Base-by-base conservation (phyloP, 257 asterid genomes). In the Agastache rugosa region DNA sequence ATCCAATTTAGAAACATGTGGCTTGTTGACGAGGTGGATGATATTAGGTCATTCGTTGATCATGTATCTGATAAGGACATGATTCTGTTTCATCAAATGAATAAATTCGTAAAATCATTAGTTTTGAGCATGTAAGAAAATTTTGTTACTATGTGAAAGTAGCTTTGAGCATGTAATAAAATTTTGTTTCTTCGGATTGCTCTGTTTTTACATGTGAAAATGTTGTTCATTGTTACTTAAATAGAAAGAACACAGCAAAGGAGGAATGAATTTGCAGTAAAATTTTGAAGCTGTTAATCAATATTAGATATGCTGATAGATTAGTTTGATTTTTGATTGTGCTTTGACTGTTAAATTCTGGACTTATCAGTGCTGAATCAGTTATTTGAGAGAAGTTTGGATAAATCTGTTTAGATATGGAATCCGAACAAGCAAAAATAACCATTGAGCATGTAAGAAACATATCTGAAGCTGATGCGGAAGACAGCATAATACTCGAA, bases 361-460 rank as follows among this genome's bases (percentile, higher is more conserved):
- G 48, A 69, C 66, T 29, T 11, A 1, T 27, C 64, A 72, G 77
- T 23, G 48, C 22, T 42, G 27, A 48, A 72, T 53, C 74, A 25
- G 39, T 29, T 51, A 5, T 35, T 34, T 34, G 56, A 47, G 64
- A 22, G 12, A 44, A 12, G 22, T 60, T 69, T 56, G 50, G 59
- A 41, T 47, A 45, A 39, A 15, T 45, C 50, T 35, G 34, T 62
- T 74, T 70, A 78, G 66, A 34, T 53, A 85, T 88, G 91, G 89
- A 83, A 74, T 69, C 86, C 22, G 83, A 83, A 54, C 70, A 72
- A 27, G 81, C 5, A 19, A 68, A 55, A 48, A 80, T 63, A 79
- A 78, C 16, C 62, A 41, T 17, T 42, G 71, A 70, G 63, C 81
- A 48, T 14, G 71, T 51, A 55, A 61, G 70, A 45, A 12, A 37